A percentile compares a stretch with the other conserved stretches of the same genome.
Evolutionary conservation across 1,139 yeast species (phyloP).

Genomic region (Eremothecium gossypii): DNA sequence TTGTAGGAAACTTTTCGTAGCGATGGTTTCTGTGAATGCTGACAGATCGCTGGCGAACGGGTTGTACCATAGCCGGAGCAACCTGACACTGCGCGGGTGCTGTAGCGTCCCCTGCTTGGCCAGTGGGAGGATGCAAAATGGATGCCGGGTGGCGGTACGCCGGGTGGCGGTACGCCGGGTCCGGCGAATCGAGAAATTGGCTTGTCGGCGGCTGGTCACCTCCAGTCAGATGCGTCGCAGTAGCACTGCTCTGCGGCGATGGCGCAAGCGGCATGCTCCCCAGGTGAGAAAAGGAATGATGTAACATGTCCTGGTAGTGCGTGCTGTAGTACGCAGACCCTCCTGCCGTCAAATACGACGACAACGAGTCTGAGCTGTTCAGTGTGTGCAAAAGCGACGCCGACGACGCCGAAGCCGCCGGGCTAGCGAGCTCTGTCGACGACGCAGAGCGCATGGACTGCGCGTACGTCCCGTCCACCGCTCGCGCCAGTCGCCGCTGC

Average conservation of each 20-base stretch:
- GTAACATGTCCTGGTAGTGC: constrained; percentile 9
- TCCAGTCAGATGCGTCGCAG: too few species aligned
- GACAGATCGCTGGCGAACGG: constrained; percentile 17
- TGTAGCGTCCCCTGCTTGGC: too few species aligned
- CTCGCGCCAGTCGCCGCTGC: constrained; percentile 5
- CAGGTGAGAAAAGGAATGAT: constrained; percentile 3
- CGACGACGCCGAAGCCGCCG: constrained; percentile 1
- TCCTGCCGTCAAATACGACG: constrained; percentile 2
- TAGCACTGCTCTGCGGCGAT: background rate
- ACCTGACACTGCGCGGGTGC: too few species aligned
- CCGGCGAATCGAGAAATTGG: background rate
- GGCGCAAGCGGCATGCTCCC: background rate
- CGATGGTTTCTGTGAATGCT: constrained; percentile 24
- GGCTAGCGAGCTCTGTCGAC: constrained; percentile 2
- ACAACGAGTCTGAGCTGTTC: constrained; percentile 8
- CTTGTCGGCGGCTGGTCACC: too few species aligned
- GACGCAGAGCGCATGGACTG: constrained; percentile 4
- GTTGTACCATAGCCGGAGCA: too few species aligned
- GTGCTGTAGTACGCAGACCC: background rate
- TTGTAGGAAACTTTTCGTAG: constrained; percentile 6
- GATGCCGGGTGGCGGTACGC: background rate
- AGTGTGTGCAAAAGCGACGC: constrained; percentile 2
- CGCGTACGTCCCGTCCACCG: background rate
- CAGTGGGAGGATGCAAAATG: too few species aligned
- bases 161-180: background rate